Evolutionary conservation across 2,329 filamentous ascomycete genomes (phyloP), one percentile per base, ranked within the genome.

Genomic region (Ceratocystis cacaofunesta): DNA sequence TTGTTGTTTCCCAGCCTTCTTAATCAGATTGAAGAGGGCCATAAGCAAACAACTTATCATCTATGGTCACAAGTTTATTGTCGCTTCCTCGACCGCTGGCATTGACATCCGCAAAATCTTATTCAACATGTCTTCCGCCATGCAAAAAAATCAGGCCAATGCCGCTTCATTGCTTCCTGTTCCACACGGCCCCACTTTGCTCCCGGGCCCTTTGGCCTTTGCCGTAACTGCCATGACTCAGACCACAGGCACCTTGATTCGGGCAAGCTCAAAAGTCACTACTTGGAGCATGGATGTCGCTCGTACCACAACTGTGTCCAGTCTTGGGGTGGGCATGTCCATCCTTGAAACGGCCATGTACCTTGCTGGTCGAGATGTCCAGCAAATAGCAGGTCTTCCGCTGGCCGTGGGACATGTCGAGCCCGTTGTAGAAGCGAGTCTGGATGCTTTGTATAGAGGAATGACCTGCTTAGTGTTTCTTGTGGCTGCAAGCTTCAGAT

Each of bases 391-490:
- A 22, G 63, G 61, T 22, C 55, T 62, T 25, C 66, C 66, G 10
- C 70, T 75, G 58, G 69, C 76, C n/a, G 66, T 83, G 22, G 77
- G 75, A 62, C 73, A 76, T 25, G 78, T 82, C 43, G 83, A 85
- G 70, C 79, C 78, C 1, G 74, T 85, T 12, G 73, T 86, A 57
- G 82, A 84, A 69, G 75, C 76, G 66, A 83, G 80, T 69, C 75
- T 86, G 36, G 80, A 82, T 66, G 78, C 74, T 65, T 73, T 86
- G 52, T 82, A 86, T 69, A 76, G 77, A 63, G 81, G 80, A 28
- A 82, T 86, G 72, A 80, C 79, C 5, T 78, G 80, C 62, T 77
- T 82, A 32, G 81, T 84, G 50, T 85, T 86, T 69, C 84, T 82
- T 76, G 84, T 83, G 1, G 80, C 81, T 1, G 79, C 84, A 1